Conservation (phyloP, 306 rosid genomes). For the Citrullus mucosospermus region DNA sequence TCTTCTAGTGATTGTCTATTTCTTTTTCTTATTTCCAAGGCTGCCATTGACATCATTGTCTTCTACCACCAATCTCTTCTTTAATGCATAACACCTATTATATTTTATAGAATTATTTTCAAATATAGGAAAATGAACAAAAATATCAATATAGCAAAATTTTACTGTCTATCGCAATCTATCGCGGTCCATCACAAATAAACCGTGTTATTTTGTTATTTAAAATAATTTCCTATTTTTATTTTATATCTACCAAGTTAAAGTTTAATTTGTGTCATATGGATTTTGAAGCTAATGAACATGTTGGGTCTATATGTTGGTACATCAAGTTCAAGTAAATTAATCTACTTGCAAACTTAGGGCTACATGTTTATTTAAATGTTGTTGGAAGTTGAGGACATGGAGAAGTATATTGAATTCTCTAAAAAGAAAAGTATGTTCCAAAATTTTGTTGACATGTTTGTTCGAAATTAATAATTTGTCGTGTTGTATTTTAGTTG, state of each 20-base stretch:
- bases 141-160: too few relatives aligned
- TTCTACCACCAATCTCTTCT: background rate
- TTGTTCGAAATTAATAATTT: background rate
- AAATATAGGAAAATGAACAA: too few relatives aligned
- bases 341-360: background rate
- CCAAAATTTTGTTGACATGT: background rate
- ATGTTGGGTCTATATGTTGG: too few relatives aligned
- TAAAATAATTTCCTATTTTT: too few relatives aligned
- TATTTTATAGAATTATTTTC: background rate
- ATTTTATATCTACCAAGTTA: background rate
- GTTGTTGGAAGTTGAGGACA: background rate
- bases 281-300: background rate
- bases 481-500: background rate
- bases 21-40: background rate
- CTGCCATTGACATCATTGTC: background rate
- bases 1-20: slow-evolving; percentile 13
- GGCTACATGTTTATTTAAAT: background rate
- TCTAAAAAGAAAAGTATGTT: background rate
- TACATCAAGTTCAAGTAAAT: too few relatives aligned
- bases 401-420: background rate
- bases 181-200: too few relatives aligned
- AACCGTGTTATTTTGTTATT: too few relatives aligned
- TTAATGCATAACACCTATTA: background rate
- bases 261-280: too few relatives aligned
- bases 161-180: too few relatives aligned